Evolutionary conservation across 2,329 filamentous ascomycete genomes (phyloP), one percentile per base, ranked within the genome.

Genomic region (Penicillium frequentans): DNA sequence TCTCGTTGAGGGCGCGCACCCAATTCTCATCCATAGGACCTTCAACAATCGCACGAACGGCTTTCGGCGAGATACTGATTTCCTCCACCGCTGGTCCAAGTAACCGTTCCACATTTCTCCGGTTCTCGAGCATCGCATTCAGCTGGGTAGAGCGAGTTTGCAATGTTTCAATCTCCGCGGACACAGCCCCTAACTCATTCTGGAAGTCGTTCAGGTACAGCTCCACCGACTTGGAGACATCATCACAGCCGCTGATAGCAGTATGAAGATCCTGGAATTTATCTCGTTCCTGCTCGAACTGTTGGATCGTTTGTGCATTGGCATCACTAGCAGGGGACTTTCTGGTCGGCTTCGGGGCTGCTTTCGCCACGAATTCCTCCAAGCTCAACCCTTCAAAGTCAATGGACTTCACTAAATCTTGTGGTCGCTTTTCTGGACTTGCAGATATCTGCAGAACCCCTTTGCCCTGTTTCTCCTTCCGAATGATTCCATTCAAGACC

Each of bases 151-250:
- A 99, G 47, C 95, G 86, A 51, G 89, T 87, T 76, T 99, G 95
- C 42, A 99, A 78, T 2, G 88, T 92, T 75, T 99, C 95, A 51
- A 99, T 99, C 72, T 99, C 95, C 7, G 92, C 89, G 1, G 95
- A 97, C 13, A 99, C 95, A 14, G 87, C 85, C 9, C 91, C 93
- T 11, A 99, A 84, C 73, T 99, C 96, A 58, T 92, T 90, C 71
- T 96, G 92, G 71, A 99, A 99, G 73, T 88, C 93, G 37, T 90
- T 90, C 52, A 99, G 82, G 72, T 97, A 98, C 31, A 86, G 87
- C 77, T 99, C 93, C 54, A 99, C 95, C 0, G 93, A 96, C 74
- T 88, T 90, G 46, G 98, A 83, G 50, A 98, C 91, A 71, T 96
- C 90, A 75, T 99, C 95, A 77, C 93, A 99, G 50, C 91, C 90